Evolutionary conservation across 306 rosid genomes (phyloP).

Genomic region (Cercis canadensis): DNA sequence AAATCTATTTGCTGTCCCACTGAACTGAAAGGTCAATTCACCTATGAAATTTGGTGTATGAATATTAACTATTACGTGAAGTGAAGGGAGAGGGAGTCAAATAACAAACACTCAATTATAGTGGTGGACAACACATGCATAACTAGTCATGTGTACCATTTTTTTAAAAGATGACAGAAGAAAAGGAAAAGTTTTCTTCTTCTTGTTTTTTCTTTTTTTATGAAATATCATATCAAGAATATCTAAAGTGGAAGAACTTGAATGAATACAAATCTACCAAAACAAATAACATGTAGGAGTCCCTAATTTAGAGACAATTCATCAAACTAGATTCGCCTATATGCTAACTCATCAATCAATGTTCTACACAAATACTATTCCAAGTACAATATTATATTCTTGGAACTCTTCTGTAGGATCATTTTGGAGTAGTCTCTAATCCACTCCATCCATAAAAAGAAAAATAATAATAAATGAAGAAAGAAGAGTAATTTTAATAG

Average conservation of each 20-base stretch:
- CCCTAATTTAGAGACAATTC: conserved; percentile 19
- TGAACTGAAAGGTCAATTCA: conserved; percentile 30
- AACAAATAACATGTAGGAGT: conserved; percentile 27
- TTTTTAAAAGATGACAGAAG: background rate
- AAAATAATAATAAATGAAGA: too few species aligned
- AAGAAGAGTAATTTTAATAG: too few species aligned
- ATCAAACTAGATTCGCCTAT: conserved; percentile 2
- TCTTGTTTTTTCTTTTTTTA: too few species aligned
- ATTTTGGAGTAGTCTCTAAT: too few species aligned
- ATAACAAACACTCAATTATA: conserved; percentile 9
- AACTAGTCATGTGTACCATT: conserved; percentile 26
- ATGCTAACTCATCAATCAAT: too few species aligned
- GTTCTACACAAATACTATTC: too few species aligned
- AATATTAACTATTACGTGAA: conserved; percentile 7
- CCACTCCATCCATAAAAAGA: too few species aligned
- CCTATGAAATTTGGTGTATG: background rate
- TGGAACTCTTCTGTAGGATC: too few species aligned
- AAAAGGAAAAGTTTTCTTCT: too few species aligned
- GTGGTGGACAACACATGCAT: conserved; percentile 18
- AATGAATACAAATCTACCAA: conserved; percentile 49
- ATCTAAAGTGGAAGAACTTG: conserved; percentile 39
- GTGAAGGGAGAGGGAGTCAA: background rate
- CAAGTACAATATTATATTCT: too few species aligned
- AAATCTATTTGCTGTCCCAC: conserved; percentile 30
- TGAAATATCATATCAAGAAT: conserved; percentile 30